A percentile compares a stretch with the other conserved stretches of the same genome.
Conservation (phyloP, 371 early-diverging fungal genomes). For the Blastocladiella emersonii region DNA sequence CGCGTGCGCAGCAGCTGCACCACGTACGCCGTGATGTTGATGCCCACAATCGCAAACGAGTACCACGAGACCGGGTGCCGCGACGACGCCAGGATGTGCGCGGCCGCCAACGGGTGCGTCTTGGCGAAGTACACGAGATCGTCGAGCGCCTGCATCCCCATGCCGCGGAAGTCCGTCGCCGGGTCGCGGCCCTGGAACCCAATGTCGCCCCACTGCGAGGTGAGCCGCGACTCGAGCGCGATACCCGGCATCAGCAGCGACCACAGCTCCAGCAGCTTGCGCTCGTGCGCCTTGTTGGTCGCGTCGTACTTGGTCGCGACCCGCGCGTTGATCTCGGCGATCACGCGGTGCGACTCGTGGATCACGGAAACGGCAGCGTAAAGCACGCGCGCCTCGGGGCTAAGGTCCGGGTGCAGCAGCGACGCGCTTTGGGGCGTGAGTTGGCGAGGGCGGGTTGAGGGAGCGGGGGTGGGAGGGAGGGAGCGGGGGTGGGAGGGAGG, state of each 20-base stretch:
- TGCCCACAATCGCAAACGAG: conserved; percentile 68
- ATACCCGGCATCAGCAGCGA: conserved; percentile 44
- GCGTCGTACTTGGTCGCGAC: conserved; percentile 53
- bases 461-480: background rate
- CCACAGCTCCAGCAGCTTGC: conserved; percentile 56
- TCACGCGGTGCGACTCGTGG: conserved; percentile 33
- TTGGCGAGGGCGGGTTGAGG: background rate
- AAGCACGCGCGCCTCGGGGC: conserved; percentile 41
- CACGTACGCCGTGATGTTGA: conserved; percentile 57
- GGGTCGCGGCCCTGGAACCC: conserved; percentile 75
- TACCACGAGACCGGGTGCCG: conserved; percentile 40
- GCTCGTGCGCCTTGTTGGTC: conserved; percentile 43
- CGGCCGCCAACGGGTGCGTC: conserved; percentile 36
- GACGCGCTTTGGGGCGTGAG: background rate
- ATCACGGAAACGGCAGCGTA: conserved; percentile 34
- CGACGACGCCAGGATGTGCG: conserved; percentile 34
- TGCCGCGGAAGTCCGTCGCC: conserved; percentile 75
- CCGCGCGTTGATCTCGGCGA: conserved; percentile 40
- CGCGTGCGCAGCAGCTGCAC: conserved; percentile 47
- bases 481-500: background rate
- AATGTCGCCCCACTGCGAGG: conserved; percentile 52
- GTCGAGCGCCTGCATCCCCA: conserved; percentile 62
- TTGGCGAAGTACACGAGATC: conserved; percentile 54
- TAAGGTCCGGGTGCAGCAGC: conserved; percentile 13
- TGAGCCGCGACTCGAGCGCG: conserved; percentile 27